Conservation (phyloP, 495 filamentous ascomycete species). For the Penicillium verhagenii region DNA sequence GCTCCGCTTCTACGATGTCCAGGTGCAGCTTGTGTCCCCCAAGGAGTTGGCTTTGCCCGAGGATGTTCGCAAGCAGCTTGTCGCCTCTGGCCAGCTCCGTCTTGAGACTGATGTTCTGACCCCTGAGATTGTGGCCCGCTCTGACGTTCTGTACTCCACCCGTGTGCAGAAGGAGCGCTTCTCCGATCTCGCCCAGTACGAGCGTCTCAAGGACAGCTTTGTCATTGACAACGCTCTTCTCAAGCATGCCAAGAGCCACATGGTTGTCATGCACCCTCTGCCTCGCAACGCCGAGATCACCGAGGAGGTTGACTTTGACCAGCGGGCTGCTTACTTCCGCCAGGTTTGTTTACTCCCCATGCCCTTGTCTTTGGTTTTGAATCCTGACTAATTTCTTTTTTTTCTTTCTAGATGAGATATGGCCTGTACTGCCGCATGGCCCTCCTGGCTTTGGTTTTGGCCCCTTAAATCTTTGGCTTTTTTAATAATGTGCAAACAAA, state of each 20-base stretch:
- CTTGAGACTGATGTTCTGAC: constrained; percentile 75
- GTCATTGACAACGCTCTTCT: constrained; percentile 87
- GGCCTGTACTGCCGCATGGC: constrained; percentile 98
- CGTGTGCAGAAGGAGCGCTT: constrained; percentile 97
- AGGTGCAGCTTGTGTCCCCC: constrained; percentile 87
- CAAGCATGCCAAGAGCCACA: constrained; percentile 84
- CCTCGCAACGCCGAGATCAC: constrained; percentile 88
- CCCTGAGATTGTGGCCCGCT: constrained; percentile 75
- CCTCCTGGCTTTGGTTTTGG: constrained; percentile 87
- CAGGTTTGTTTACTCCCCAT: constrained; percentile 66
- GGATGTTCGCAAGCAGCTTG: constrained; percentile 67
- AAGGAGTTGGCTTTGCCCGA: constrained; percentile 72
- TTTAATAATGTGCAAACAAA: constrained; percentile 21
- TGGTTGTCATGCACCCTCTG: constrained; percentile 93
- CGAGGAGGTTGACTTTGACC: constrained; percentile 96
- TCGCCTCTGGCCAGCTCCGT: constrained; percentile 69
- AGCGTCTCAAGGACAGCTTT: constrained; percentile 81
- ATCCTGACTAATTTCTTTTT: constrained; percentile 32
- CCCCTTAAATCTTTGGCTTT: constrained; percentile 43
- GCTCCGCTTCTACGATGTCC: constrained; percentile 90
- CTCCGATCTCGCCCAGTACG: constrained; percentile 71
- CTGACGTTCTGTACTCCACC: constrained; percentile 93
- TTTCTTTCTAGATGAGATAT: constrained; percentile 86
- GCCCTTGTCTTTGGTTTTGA: constrained; percentile 1
- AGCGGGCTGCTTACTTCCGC: constrained; percentile 96